These are phyloP conservation scores for Penstemon davidsonii DNA, from an alignment of 257 asterid species.

Conservation along the genomic window DNA sequence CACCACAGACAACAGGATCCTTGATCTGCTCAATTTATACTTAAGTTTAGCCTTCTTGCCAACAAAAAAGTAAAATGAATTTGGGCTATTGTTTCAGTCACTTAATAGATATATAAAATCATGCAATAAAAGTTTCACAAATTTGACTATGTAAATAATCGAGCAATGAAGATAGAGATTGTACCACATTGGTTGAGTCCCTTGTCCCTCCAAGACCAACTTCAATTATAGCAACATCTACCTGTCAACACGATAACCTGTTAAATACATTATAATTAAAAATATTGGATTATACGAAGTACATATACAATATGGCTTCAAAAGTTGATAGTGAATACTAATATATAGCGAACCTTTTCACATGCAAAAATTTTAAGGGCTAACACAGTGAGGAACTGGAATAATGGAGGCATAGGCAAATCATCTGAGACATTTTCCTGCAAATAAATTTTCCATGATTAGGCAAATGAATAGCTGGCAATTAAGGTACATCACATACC, in stretches of 20 bases:
- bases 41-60: not conserved
- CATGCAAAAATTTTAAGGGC: slow-evolving; percentile 73
- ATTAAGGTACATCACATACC: not conserved
- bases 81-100: not conserved
- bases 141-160: slow-evolving; percentile 20
- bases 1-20: slow-evolving; percentile 86
- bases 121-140: slow-evolving; percentile 6
- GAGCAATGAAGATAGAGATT: slow-evolving; percentile 12
- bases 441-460: slow-evolving; percentile 30
- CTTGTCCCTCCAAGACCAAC: slow-evolving; percentile 93
- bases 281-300: not conserved
- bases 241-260: slow-evolving; percentile 47
- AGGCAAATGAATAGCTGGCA: slow-evolving; percentile 16
- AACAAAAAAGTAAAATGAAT: not conserved
- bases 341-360: slow-evolving; percentile 57
- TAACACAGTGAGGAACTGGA: slow-evolving; percentile 87
- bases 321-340: not conserved
- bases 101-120: slow-evolving; percentile 1
- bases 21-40: slow-evolving; percentile 53
- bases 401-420: slow-evolving; percentile 92
- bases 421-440: slow-evolving; percentile 70
- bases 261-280: not conserved
- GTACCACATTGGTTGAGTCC: slow-evolving; percentile 96
- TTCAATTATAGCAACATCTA: slow-evolving; percentile 90
- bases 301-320: not conserved